Conservation (phyloP, 495 filamentous ascomycete species). For the Chaetomium fimeti region DNA sequence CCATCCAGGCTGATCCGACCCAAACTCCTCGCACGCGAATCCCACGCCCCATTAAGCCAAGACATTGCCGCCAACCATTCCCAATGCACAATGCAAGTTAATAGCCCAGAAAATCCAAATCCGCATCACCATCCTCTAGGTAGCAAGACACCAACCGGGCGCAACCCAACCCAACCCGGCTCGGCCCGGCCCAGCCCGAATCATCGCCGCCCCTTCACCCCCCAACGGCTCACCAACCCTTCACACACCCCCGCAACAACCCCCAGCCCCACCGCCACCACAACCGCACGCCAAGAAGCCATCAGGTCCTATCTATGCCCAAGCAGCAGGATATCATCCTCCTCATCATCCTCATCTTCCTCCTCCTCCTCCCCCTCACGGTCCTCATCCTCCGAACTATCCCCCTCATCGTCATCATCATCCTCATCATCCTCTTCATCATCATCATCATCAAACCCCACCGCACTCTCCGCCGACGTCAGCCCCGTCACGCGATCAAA, state of each 20-base stretch:
- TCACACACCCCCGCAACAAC: not conserved
- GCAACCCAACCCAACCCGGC: not conserved
- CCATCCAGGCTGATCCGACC: not conserved
- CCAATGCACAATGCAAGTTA: not conserved
- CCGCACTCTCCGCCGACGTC: constrained; percentile 16
- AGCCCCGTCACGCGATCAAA: constrained; percentile 13
- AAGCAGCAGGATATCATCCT: constrained; percentile 23
- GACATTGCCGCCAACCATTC: not conserved
- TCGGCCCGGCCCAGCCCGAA: not conserved
- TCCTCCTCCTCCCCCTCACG: constrained; percentile 13
- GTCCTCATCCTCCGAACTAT: constrained; percentile 16
- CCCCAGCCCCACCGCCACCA: no score
- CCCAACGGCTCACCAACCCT: not conserved
- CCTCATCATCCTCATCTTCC: constrained; percentile 23
- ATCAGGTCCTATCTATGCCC: constrained; percentile 20
- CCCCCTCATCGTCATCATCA: constrained; percentile 15
- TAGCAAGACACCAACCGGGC: no score
- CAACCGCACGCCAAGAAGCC: not conserved
- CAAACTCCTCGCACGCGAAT: constrained; percentile 1
- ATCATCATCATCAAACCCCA: constrained; percentile 17
- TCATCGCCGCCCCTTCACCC: not conserved
- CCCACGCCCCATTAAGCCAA: not conserved
- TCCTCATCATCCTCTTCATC: constrained; percentile 12
- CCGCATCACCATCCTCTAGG: not conserved
- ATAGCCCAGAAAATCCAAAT: not conserved